Evolutionary conservation across 225 moss, liverwort and hornwort genomes (phyloP).

Genomic region (Pseudisothecium myosuroides): DNA sequence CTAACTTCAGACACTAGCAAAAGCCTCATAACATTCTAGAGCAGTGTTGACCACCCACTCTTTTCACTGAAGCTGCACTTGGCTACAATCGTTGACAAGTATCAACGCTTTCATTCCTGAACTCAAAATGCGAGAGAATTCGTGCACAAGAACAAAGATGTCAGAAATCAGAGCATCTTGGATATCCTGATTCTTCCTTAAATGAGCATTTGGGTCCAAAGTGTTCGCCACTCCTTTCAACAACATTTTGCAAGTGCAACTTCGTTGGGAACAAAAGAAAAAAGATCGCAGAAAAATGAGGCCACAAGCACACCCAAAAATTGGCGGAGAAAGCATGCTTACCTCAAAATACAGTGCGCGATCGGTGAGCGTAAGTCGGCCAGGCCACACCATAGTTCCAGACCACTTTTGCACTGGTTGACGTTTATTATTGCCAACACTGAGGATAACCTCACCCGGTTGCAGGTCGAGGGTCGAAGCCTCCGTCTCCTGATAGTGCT

Average conservation of each 20-base stretch:
- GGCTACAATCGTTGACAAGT: background rate
- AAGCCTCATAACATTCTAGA: background rate
- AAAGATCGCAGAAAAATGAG: background rate
- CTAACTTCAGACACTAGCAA: background rate
- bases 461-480: slow-evolving; percentile 50
- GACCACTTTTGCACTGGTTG: slow-evolving; percentile 95
- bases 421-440: slow-evolving; percentile 64
- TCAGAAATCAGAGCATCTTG: background rate
- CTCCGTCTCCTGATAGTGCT: slow-evolving; percentile 49
- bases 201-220: background rate
- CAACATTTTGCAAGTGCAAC: background rate
- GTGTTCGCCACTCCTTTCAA: background rate
- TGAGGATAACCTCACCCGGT: slow-evolving; percentile 55
- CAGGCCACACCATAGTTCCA: slow-evolving; percentile 75
- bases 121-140: background rate
- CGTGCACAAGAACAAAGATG: background rate
- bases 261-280: background rate
- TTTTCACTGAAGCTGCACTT: background rate
- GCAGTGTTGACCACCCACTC: background rate
- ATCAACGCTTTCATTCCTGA: background rate
- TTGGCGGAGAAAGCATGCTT: background rate
- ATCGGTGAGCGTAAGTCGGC: slow-evolving; percentile 88
- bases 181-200: background rate
- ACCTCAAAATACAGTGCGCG: slow-evolving; percentile 94
- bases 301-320: background rate